These are phyloP conservation scores for Trichoderma orchidacearum DNA, from an alignment of 495 filamentous ascomycete species.

Conservation along the genomic window DNA sequence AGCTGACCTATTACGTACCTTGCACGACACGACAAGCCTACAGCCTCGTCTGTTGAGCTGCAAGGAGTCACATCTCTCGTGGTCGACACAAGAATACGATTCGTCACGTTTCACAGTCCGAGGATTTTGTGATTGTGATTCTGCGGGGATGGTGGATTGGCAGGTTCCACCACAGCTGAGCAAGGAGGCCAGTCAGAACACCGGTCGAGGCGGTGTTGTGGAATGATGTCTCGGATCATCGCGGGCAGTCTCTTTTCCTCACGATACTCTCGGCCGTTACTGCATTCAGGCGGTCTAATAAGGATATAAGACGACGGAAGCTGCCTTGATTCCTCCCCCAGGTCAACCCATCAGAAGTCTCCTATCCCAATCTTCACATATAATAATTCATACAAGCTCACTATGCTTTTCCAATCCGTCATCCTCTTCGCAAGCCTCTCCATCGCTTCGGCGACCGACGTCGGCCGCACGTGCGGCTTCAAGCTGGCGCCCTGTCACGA, in stretches of 20 bases:
- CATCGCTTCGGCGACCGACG: neutral
- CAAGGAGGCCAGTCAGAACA: no score
- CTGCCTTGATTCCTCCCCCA: neutral
- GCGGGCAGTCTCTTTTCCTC: neutral
- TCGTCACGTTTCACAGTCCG: no score
- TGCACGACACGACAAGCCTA: neutral
- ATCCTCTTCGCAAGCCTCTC: neutral
- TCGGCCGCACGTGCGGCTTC: neutral
- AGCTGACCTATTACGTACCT: neutral
- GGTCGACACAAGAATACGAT: no score
- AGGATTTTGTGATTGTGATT: no score
- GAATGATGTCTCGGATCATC: neutral
- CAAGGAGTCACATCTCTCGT: neutral
- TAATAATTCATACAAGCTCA: neutral
- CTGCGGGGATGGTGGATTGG: no score
- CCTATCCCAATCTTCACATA: neutral
- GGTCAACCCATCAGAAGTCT: neutral
- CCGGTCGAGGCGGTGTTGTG: neutral
- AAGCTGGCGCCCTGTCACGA: neutral
- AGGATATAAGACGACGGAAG: neutral
- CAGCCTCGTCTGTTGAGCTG: neutral
- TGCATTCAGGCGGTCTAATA: neutral
- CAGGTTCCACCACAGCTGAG: neutral
- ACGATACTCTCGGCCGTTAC: no score
- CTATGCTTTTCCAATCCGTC: neutral